Base-by-base conservation (phyloP, 1,139 yeast genomes). In the Torulaspora pretoriensis region DNA sequence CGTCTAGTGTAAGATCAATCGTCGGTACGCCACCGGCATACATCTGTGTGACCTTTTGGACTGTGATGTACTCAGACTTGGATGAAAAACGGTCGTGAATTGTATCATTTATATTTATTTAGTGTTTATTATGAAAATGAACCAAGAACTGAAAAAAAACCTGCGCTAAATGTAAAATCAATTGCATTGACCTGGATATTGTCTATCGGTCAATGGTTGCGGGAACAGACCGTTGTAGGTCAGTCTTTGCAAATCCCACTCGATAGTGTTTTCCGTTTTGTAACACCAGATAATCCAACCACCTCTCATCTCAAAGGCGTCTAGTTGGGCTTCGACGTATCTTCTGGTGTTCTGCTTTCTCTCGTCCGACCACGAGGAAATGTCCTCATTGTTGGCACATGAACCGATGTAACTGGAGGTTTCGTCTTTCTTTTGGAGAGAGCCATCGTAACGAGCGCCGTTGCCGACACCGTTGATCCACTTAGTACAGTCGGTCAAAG, bases 271-370 rank as follows among this genome's bases (percentile, higher is more conserved):
- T 65, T 92, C 97, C 25, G 95, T 84, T 72, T 88, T 90, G 80
- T 85, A 89, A 65, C 82, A 81, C 98, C 97, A 92, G 72, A 83
- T 86, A 49, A 89, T 74, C 89, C 95, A 89, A 12, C 97, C 97
- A 47, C 75, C 74, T 38, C 78, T 75, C 56, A 73, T 74, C 56
- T 82, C 88, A 59, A 74, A 88, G 2, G 94, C 84, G 60, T 87
- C 96, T 55, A 92, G 68, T 71, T 92, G 97, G 25, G 96, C 96
- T 68, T 90, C 97, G 47, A 90, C 72, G 61, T 75, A 84, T 55
- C 70, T 74, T 62, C 96, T 79, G 16, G 84, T 80, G 55, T 82
- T 71, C 13, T 61, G 57, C 58, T 73, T 78, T 57, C 78, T 74
- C 38, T 75, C 73, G 2, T 69, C 70, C 4, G 85, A 68, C 96